These are phyloP conservation scores for Ehretia macrophylla DNA, from an alignment of 257 asterid species.

Conservation along the genomic window DNA sequence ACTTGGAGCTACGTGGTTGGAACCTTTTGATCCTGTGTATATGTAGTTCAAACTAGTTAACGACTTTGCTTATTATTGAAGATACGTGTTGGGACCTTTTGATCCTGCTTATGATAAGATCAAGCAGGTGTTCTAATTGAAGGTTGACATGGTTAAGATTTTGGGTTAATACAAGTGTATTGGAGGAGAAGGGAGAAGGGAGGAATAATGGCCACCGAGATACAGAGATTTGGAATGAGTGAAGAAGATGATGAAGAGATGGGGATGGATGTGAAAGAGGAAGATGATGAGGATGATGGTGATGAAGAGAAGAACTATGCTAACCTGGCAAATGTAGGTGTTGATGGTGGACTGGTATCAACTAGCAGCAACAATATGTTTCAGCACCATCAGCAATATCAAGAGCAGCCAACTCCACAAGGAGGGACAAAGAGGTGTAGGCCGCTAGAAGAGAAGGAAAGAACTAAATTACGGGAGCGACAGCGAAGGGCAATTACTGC, in stretches of 20 bases:
- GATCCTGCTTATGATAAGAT: no score
- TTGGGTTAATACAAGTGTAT: constrained; percentile 19
- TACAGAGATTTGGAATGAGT: constrained; percentile 67
- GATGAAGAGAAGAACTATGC: constrained; percentile 72
- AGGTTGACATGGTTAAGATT: background rate
- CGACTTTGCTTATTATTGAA: background rate
- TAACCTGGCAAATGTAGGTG: constrained; percentile 36
- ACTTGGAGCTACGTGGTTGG: no score
- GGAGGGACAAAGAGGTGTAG: constrained; percentile 83
- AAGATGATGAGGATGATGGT: constrained; percentile 91
- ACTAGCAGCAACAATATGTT: constrained; percentile 45
- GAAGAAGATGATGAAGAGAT: constrained; percentile 94
- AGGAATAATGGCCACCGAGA: constrained; percentile 50
- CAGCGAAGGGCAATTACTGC: constrained; percentile 98
- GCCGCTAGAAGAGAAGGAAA: constrained; percentile 96
- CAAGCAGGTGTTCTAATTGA: no score
- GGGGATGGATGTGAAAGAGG: constrained; percentile 92
- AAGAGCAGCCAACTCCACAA: constrained; percentile 69
- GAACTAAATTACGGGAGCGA: constrained; percentile 92
- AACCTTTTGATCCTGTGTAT: no score
- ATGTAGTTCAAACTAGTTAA: no score
- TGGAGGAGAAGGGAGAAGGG: constrained; percentile 15
- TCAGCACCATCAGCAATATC: constrained; percentile 59
- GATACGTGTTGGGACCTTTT: no score
- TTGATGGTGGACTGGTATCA: constrained; percentile 54